Base-by-base conservation (phyloP, 805 yeast genomes). In the Ogataea ganodermae region DNA sequence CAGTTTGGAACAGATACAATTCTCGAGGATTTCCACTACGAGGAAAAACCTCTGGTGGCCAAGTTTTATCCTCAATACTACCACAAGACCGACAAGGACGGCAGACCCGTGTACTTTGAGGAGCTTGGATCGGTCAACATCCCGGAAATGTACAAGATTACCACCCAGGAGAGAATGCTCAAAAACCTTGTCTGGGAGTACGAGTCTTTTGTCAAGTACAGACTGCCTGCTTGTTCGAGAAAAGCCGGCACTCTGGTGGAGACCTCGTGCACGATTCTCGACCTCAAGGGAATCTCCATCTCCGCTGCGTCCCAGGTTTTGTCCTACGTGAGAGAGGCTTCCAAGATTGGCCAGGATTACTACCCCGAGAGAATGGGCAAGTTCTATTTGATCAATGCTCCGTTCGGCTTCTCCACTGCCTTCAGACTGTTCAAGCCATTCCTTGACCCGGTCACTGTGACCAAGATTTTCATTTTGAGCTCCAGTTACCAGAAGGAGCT, bases 291-390 rank as follows among this genome's bases (percentile, higher is more conserved):
- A 27, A 90, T 92, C 48, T 88, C 97, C 21, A 75, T 94, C 50
- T 74, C 86, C 20, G 72, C 94, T 40, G 96, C 96, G 21, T 82
- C 84, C 54, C 89, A 85, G 65, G 99, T 94, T 35, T 75, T 89
- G 55, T 75, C 84, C 10, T 94, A 90, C 69, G 96, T 94, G 46
- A 83, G 84, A 66, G 97, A 91, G 70, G 97, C 99, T 8, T 88
- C 97, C 12, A 74, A 79, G 61, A 89, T 94, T 60, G 97, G 98
- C 50, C 99, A 94, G 75, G 89, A 94, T 73, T 92, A 88, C 72
- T 94, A 94, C 68, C 99, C 99, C 13, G 99, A 94, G 76, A 86
- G 98, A 71, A 94, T 94, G 99, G 99, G 99, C 64, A 90, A 88
- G 70, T 94, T 92, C 67, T 92, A 90, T 72, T 74, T 91, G 60